phyloP scores from a whole-genome alignment of 176 grass and related monocot species.

The Phoenix dactylifera region DNA sequence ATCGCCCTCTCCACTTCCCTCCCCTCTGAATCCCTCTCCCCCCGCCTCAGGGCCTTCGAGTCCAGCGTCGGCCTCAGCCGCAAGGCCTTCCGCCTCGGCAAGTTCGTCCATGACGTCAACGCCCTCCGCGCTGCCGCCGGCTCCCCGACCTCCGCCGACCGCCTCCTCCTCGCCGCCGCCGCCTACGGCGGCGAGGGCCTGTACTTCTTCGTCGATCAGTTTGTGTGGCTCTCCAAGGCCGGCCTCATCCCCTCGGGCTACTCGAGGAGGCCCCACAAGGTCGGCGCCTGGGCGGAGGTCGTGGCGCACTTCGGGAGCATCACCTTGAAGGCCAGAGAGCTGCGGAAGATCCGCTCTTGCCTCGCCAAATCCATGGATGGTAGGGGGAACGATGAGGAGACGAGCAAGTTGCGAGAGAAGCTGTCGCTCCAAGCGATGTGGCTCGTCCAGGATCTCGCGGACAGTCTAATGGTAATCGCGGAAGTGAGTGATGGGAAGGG shows the following conservation, averaged over 20 bases:
- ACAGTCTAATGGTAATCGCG: constrained; percentile 18
- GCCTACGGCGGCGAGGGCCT: constrained; percentile 25
- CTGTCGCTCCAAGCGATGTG: constrained; percentile 13
- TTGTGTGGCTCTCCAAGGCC: constrained; percentile 23
- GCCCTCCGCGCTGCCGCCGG: constrained; percentile 37
- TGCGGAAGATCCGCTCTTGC: constrained; percentile 5
- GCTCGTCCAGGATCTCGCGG: constrained; percentile 17
- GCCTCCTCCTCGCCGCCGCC: constrained; percentile 3
- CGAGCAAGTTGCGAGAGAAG: constrained; percentile 14
- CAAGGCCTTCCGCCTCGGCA: constrained; percentile 94
- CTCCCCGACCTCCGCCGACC: constrained; percentile 12
- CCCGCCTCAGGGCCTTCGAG: constrained; percentile 70
- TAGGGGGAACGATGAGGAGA: not conserved
- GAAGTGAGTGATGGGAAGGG: constrained; percentile 23
- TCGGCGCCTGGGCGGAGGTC: constrained; percentile 24
- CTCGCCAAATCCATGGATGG: not conserved
- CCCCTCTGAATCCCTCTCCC: not conserved
- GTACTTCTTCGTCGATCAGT: constrained; percentile 26
- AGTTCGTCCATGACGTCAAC: constrained; percentile 83
- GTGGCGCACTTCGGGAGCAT: constrained; percentile 15
- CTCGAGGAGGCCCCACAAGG: constrained; percentile 10
- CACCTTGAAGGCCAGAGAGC: constrained; percentile 7
- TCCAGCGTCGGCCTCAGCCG: constrained; percentile 75
- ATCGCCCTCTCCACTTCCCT: not conserved
- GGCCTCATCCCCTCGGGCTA: constrained; percentile 13